These are phyloP conservation scores for Salvia splendens DNA, from an alignment of 257 asterid genomes.

Conservation along the genomic window DNA sequence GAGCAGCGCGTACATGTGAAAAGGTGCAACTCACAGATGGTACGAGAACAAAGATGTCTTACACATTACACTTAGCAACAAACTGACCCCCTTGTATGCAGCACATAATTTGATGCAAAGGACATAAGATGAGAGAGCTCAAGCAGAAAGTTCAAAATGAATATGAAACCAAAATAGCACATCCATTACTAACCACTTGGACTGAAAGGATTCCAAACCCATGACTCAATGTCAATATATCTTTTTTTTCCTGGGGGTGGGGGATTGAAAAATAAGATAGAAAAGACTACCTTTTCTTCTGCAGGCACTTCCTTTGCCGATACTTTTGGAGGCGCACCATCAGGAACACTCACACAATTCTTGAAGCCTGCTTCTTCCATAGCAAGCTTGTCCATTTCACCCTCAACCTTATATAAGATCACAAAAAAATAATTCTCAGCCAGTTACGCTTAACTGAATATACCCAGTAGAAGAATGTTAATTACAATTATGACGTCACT, in stretches of 20 bases:
- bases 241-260: too few species aligned
- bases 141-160: slow-evolving; percentile 13
- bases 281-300: slow-evolving; percentile 55
- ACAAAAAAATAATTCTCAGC: slow-evolving; percentile 24
- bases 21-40: neutral
- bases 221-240: too few species aligned
- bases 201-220: too few species aligned
- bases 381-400: slow-evolving; percentile 97
- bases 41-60: slow-evolving; percentile 13
- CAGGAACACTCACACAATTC: slow-evolving; percentile 91
- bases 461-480: slow-evolving; percentile 31
- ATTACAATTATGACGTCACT: slow-evolving; percentile 87
- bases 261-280: neutral
- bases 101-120: neutral
- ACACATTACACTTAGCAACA: neutral
- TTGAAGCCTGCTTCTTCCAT: slow-evolving; percentile 96
- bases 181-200: too few species aligned
- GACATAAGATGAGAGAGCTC: neutral
- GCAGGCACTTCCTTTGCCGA: slow-evolving; percentile 68
- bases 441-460: slow-evolving; percentile 24
- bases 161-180: too few species aligned
- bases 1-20: neutral
- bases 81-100: neutral
- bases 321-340: slow-evolving; percentile 82
- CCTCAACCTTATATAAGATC: slow-evolving; percentile 70